Evolutionary conservation across 768 basidiomycete genomes (phyloP).

Genomic region (Calvatia gigantea): DNA sequence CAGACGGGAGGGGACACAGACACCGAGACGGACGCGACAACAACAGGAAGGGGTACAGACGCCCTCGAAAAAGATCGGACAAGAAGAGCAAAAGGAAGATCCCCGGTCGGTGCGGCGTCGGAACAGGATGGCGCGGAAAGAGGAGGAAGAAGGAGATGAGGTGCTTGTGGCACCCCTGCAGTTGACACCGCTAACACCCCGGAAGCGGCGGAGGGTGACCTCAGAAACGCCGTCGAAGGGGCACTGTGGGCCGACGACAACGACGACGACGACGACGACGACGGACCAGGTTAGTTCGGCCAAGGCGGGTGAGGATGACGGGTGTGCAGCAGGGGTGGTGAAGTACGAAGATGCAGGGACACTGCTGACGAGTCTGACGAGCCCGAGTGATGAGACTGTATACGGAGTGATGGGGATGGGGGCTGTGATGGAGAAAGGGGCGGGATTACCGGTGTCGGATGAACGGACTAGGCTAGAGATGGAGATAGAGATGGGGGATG

Average conservation of each 20-base stretch:
- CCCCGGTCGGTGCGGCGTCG: constrained; percentile 4
- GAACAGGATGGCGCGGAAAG: neutral
- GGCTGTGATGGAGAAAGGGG: constrained; percentile 18
- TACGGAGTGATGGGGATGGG: constrained; percentile 30
- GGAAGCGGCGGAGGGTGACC: constrained; percentile 5
- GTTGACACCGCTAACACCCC: neutral
- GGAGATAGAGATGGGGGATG: constrained; percentile 34
- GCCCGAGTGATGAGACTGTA: constrained; percentile 58
- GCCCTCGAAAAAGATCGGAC: neutral
- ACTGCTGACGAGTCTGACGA: constrained; percentile 44
- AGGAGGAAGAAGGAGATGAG: constrained; percentile 4
- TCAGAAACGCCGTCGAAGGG: constrained; percentile 6
- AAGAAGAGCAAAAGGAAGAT: constrained; percentile 12
- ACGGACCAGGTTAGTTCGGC: constrained; percentile 13
- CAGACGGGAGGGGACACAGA: constrained; percentile 8
- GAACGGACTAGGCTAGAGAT: constrained; percentile 25
- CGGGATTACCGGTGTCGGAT: constrained; percentile 24
- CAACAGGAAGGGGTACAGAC: neutral
- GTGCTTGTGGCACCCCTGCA: constrained; percentile 4
- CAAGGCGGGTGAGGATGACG: constrained; percentile 2
- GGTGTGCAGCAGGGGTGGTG: constrained; percentile 23
- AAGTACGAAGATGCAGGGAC: constrained; percentile 56
- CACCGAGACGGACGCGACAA: constrained; percentile 6
- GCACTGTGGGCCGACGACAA: neutral
- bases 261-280: no score